Base-by-base conservation (phyloP, 495 filamentous ascomycete genomes). In the Jackrogersella multiformis region DNA sequence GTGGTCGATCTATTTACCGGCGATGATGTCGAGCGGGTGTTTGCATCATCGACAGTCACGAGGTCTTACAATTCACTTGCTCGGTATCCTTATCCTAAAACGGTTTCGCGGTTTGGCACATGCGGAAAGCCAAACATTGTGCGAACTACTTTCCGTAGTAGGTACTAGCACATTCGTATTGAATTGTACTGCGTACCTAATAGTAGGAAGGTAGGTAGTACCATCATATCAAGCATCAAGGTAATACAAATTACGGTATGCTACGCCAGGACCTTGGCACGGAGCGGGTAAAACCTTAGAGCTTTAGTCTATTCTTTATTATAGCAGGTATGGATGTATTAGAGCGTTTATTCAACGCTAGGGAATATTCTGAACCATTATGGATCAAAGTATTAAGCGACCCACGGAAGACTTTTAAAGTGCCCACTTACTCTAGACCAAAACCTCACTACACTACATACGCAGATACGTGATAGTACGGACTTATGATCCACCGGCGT, bases 61-160 rank as follows among this genome's bases (percentile, higher is more conserved):
- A 18, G 48, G 63, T 58, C 35, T 24, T 7, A 12, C 41, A 30
- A n/a, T 49, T 59, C n/a, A 30, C 39, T 58, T 55, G 20, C 45
- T 64, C 66, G 66, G 66, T 69, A 64, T 69, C 66, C 60, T 41
- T 59, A 59, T 32, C 53, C 65, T 58, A 68, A 54, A 62, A 41
- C 51, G 53, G 52, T 28, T 13, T 48, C 42, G 9, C 36, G 44
- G 9, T 30, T 53, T 51, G 34, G 23, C 23, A 9, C 24, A 42
- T 20, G 36, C 53, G 12, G 42, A 32, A 64, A 35, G 35, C n/a
- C 52, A 64, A 56, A 56, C 42, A 39, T 39, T 49, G 26, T 24
- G 24, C 15, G 45, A 49, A 16, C 24, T 49, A 48, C 24, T 38
- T 23, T 2, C n/a, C n/a, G n/a, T n/a, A n/a, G n/a, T n/a, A n/a